Evolutionary conservation across 495 filamentous ascomycete species (phyloP).

Genomic region (Hypoxylon lenormandii): DNA sequence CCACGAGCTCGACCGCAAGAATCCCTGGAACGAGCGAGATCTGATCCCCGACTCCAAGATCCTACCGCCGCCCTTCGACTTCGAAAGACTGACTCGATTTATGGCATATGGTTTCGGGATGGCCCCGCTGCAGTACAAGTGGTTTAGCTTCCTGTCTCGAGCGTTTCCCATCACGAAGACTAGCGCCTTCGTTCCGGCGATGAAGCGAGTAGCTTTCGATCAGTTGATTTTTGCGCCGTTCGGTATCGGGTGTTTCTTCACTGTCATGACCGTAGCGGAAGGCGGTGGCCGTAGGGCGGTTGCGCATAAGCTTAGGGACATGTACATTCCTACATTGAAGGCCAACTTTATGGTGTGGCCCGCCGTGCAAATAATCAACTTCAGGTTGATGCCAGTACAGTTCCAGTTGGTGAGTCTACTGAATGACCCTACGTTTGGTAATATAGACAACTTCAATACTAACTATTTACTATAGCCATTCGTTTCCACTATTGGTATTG

Average conservation of each 20-base stretch:
- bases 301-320: conserved; percentile 85
- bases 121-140: conserved; percentile 95
- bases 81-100: conserved; percentile 90
- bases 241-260: conserved; percentile 90
- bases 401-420: conserved; percentile 87
- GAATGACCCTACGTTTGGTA: background rate
- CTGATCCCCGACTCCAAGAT: conserved; percentile 71
- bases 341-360: conserved; percentile 98
- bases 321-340: conserved; percentile 92
- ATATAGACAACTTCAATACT: conserved; percentile 23
- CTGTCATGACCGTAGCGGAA: conserved; percentile 95
- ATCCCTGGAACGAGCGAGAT: conserved; percentile 73
- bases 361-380: conserved; percentile 95
- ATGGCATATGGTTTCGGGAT: conserved; percentile 96
- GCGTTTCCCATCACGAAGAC: conserved; percentile 86
- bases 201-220: conserved; percentile 92
- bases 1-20: conserved; percentile 86
- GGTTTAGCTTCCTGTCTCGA: conserved; percentile 88
- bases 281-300: conserved; percentile 87
- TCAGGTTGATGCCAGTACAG: conserved; percentile 91
- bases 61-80: conserved; percentile 89
- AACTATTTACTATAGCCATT: conserved; percentile 74
- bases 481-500: conserved; percentile 94
- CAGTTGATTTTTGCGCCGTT: conserved; percentile 95
- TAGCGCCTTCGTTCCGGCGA: conserved; percentile 75